Evolutionary conservation across 768 basidiomycete species (phyloP).

Genomic region (Trametes villosa): DNA sequence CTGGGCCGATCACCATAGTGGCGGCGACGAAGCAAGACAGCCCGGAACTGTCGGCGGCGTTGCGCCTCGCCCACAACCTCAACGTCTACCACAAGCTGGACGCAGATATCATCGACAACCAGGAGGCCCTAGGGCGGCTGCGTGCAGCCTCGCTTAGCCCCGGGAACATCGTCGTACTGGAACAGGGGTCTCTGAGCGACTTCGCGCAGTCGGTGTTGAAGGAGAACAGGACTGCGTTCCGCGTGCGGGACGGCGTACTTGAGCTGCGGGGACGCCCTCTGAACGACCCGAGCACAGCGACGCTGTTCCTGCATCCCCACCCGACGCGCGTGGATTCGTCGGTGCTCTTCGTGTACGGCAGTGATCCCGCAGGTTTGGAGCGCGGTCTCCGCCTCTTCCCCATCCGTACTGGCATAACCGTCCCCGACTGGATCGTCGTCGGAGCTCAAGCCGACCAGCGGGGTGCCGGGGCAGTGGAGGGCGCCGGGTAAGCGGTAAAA

Average conservation of each 20-base stretch:
- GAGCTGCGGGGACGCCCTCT: slow-evolving; percentile 23
- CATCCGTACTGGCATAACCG: slow-evolving; percentile 76
- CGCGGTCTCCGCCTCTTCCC: slow-evolving; percentile 76
- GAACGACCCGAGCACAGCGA: slow-evolving; percentile 37
- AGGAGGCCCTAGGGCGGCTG: slow-evolving; percentile 37
- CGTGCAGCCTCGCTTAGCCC: slow-evolving; percentile 32
- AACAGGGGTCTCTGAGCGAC: slow-evolving; percentile 19
- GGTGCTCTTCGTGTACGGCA: slow-evolving; percentile 63
- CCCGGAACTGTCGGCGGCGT: slow-evolving; percentile 56
- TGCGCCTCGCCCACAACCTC: slow-evolving; percentile 70
- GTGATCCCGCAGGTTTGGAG: slow-evolving; percentile 64
- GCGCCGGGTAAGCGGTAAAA: slow-evolving; percentile 64
- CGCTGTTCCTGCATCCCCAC: slow-evolving; percentile 74
- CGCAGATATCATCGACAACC: slow-evolving; percentile 55
- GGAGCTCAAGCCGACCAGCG: slow-evolving; percentile 53
- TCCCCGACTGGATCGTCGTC: slow-evolving; percentile 80
- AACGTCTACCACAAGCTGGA: slow-evolving; percentile 73
- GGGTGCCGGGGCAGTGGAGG: slow-evolving; percentile 75
- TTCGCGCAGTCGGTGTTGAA: slow-evolving; percentile 28
- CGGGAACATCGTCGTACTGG: slow-evolving; percentile 64
- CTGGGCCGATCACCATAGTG: slow-evolving; percentile 59
- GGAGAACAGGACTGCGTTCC: slow-evolving; percentile 26
- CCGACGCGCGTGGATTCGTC: slow-evolving; percentile 41
- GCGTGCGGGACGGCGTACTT: slow-evolving; percentile 2
- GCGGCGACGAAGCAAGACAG: slow-evolving; percentile 40